phyloP scores from a whole-genome alignment of 352 stramenopile genomes.

The Peronospora destructor region DNA sequence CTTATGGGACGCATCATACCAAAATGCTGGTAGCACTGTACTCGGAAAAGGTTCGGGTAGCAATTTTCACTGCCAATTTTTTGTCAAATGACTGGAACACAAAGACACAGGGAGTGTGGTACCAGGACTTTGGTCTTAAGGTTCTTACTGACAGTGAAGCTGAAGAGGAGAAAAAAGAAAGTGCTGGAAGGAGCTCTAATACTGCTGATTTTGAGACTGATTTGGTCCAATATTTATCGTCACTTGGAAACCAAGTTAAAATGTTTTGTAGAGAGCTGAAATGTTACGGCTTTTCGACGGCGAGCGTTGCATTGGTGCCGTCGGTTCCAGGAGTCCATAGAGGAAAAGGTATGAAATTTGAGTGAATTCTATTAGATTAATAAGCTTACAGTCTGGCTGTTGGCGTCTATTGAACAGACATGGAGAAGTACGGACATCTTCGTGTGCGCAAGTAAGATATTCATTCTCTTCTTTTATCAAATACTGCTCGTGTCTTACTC shows the following conservation, averaged over 20 bases:
- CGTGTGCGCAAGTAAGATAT: slow-evolving; percentile 48
- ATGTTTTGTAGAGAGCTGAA: slow-evolving; percentile 43
- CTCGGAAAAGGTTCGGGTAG: slow-evolving; percentile 53
- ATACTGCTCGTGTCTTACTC: slow-evolving; percentile 3
- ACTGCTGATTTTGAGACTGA: slow-evolving; percentile 53
- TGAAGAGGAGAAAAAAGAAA: slow-evolving; percentile 14
- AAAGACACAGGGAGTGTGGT: slow-evolving; percentile 83
- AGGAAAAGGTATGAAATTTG: slow-evolving; percentile 39
- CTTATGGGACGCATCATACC: slow-evolving; percentile 83
- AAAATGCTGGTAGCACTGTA: slow-evolving; percentile 82
- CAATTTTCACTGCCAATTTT: slow-evolving; percentile 85
- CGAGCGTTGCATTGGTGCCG: slow-evolving; percentile 50
- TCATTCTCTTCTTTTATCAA: slow-evolving; percentile 2
- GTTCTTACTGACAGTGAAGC: slow-evolving; percentile 30
- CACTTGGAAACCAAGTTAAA: slow-evolving; percentile 37
- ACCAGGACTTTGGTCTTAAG: slow-evolving; percentile 73
- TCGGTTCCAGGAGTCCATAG: slow-evolving; percentile 68
- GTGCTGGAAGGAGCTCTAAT: not conserved
- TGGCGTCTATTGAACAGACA: slow-evolving; percentile 35
- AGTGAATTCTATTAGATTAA: not conserved
- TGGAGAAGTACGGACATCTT: slow-evolving; percentile 78
- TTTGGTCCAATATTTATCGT: slow-evolving; percentile 53
- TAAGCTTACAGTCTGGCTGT: slow-evolving; percentile 1
- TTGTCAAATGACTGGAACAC: slow-evolving; percentile 69
- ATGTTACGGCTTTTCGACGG: slow-evolving; percentile 58